phyloP scores from a whole-genome alignment of 2,329 filamentous ascomycete genomes.

The Chaetomium olivaceum region DNA sequence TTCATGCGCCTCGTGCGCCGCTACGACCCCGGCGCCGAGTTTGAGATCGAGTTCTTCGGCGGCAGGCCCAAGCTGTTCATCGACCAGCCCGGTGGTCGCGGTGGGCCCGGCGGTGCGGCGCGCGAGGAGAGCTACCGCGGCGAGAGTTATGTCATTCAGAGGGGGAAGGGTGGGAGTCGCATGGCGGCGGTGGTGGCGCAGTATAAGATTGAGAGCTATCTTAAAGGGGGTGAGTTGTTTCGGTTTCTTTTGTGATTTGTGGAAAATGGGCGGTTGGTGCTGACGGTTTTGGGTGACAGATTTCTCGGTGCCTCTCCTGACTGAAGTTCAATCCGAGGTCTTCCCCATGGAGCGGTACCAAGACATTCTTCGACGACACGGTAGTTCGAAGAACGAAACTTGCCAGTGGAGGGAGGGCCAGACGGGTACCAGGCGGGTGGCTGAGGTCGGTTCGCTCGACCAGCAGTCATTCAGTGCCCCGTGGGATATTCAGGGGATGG shows the following conservation, averaged over 20 bases:
- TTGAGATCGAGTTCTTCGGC: constrained; percentile 30
- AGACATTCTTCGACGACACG: constrained; percentile 23
- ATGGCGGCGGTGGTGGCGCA: constrained; percentile 24
- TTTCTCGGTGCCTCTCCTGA: constrained; percentile 27
- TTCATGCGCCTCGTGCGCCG: constrained; percentile 25
- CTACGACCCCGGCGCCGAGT: constrained; percentile 30
- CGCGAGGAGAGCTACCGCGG: constrained; percentile 20
- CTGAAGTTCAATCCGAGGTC: constrained; percentile 19
- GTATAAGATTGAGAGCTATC: constrained; percentile 29
- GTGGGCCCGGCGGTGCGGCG: background rate
- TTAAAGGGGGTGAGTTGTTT: constrained; percentile 24
- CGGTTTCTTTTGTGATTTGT: background rate
- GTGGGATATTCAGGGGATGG: constrained; percentile 27
- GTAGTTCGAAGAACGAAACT: constrained; percentile 10
- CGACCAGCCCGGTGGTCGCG: constrained; percentile 11
- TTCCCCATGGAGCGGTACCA: constrained; percentile 26
- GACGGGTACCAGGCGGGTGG: constrained; percentile 13
- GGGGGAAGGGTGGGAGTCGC: constrained; percentile 18
- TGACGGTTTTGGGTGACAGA: constrained; percentile 14
- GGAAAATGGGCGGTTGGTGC: background rate
- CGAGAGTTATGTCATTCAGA: constrained; percentile 27
- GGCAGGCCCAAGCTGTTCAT: constrained; percentile 29
- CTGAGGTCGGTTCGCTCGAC: constrained; percentile 16
- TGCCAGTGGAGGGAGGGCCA: constrained; percentile 18
- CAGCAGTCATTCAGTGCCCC: constrained; percentile 19